Evolutionary conservation across 257 asterid species (phyloP).

Genomic region (Scutellaria barbata): DNA sequence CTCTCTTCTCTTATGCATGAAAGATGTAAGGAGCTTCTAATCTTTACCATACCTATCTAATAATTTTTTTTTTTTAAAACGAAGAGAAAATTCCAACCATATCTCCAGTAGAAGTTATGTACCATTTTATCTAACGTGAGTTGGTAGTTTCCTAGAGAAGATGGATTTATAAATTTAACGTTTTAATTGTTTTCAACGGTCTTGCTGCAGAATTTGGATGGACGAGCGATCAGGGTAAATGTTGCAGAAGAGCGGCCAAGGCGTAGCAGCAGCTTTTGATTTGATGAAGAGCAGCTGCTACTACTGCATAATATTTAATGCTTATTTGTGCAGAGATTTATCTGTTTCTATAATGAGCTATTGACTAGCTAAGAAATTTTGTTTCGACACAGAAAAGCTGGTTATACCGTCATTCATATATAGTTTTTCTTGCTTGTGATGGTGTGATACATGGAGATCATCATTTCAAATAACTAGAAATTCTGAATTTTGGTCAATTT

Average conservation of each 20-base stretch:
- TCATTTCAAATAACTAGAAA: neutral
- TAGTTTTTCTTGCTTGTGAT: slow-evolving; percentile 23
- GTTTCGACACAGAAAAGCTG: neutral
- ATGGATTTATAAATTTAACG: neutral
- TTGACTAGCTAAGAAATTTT: slow-evolving; percentile 25
- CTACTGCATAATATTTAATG: slow-evolving; percentile 5
- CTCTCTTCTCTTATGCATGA: neutral
- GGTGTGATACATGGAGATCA: slow-evolving; percentile 4
- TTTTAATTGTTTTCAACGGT: slow-evolving; percentile 10
- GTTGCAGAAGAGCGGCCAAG: slow-evolving; percentile 50
- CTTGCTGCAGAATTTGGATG: slow-evolving; percentile 54
- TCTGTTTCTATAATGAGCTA: neutral
- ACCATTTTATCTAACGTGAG: no score
- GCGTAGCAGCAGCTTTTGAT: slow-evolving; percentile 40
- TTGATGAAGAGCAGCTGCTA: slow-evolving; percentile 2
- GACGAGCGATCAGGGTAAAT: slow-evolving; percentile 52
- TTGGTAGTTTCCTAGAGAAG: no score
- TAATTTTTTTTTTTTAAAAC: no score
- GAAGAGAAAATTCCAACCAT: no score
- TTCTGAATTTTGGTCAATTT: neutral
- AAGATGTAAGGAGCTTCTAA: neutral
- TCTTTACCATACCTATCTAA: neutral
- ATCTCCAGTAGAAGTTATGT: no score
- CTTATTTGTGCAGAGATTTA: slow-evolving; percentile 27
- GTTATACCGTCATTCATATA: slow-evolving; percentile 10